Conservation (phyloP, 768 basidiomycete species). For the Lactarius hengduanensis region DNA sequence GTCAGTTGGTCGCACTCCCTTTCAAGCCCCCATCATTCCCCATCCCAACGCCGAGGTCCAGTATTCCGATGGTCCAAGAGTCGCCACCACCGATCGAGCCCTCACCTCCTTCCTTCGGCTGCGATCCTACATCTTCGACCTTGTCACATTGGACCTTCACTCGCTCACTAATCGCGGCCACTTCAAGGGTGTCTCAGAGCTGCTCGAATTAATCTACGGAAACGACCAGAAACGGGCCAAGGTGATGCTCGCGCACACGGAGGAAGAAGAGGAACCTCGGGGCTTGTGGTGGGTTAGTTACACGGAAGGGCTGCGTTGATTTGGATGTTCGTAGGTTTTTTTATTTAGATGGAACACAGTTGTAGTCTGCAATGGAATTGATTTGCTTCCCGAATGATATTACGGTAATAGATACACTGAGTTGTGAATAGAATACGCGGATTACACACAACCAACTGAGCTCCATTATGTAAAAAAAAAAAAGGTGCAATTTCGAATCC, state of each 20-base stretch:
- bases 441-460: too few relatives aligned
- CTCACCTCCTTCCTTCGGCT: constrained; percentile 76
- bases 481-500: too few relatives aligned
- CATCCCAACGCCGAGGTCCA: constrained; percentile 58
- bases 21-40: constrained; percentile 53
- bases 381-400: too few relatives aligned
- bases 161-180: constrained; percentile 78
- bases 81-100: constrained; percentile 61
- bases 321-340: too few relatives aligned
- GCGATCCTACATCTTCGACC: constrained; percentile 82
- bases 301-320: too few relatives aligned
- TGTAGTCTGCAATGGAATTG: too few relatives aligned
- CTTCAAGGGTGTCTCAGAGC: constrained; percentile 64
- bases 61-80: constrained; percentile 69
- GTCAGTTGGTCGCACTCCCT: constrained; percentile 79
- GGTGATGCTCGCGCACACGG: constrained; percentile 20
- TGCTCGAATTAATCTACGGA: constrained; percentile 81
- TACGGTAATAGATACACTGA: too few relatives aligned
- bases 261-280: too few relatives aligned
- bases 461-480: too few relatives aligned
- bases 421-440: too few relatives aligned
- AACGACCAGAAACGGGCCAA: constrained; percentile 49
- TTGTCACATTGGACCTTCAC: constrained; percentile 85
- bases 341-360: too few relatives aligned
- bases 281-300: too few relatives aligned